These are phyloP conservation scores for Boletus vinaceobasis DNA, from an alignment of 768 basidiomycete species.

Conservation along the genomic window DNA sequence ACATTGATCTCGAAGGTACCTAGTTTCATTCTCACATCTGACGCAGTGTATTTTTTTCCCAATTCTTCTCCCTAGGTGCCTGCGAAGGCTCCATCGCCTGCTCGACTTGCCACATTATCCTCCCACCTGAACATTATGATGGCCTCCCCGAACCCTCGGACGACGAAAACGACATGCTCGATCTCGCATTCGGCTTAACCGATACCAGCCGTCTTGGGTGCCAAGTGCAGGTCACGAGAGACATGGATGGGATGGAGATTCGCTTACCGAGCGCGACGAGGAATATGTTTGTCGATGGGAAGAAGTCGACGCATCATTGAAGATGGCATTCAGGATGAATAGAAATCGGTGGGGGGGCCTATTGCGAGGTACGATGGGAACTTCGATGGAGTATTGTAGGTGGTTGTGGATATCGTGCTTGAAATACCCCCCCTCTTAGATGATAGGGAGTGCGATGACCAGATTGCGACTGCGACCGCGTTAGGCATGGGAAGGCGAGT, in stretches of 20 bases:
- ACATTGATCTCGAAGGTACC: constrained; percentile 92
- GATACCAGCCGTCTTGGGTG: constrained; percentile 86
- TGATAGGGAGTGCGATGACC: neutral
- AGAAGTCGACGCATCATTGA: constrained; percentile 52
- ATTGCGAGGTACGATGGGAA: neutral
- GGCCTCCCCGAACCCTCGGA: constrained; percentile 89
- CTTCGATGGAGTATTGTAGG: constrained; percentile 4
- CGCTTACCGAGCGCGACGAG: constrained; percentile 86
- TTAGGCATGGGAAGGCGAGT: no score
- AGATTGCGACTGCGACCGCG: neutral
- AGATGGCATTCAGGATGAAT: neutral
- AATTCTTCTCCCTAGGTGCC: constrained; percentile 58
- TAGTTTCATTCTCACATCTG: neutral
- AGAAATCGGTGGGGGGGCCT: neutral
- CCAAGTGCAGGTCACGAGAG: constrained; percentile 73
- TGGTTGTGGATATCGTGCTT: constrained; percentile 16
- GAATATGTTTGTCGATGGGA: constrained; percentile 95
- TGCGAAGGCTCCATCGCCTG: constrained; percentile 97
- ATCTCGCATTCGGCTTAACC: constrained; percentile 95
- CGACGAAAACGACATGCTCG: constrained; percentile 98
- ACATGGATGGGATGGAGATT: constrained; percentile 82
- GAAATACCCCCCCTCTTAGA: constrained; percentile 15
- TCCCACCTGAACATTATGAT: constrained; percentile 64
- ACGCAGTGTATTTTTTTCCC: neutral
- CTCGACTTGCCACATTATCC: constrained; percentile 94